Conservation (phyloP, 2,329 filamentous ascomycete species). For the Ceratocystis albifundus region DNA sequence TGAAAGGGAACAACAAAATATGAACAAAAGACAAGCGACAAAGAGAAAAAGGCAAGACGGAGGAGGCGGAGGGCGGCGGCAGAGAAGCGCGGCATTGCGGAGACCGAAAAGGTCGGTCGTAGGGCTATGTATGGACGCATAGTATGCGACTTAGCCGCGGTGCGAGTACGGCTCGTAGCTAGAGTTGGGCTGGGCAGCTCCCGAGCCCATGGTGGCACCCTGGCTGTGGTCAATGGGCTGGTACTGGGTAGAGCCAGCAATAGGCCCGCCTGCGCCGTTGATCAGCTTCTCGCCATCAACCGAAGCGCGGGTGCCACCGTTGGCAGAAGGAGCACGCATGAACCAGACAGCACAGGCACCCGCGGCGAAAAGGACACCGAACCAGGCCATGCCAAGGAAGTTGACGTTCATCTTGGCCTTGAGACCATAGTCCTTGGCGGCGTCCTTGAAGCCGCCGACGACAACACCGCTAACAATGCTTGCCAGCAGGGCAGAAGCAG, state of each 20-base stretch:
- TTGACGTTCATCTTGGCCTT: constrained; percentile 51
- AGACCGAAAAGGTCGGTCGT: too few species aligned
- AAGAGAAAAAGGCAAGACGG: not conserved
- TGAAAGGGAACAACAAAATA: not conserved
- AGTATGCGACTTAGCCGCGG: constrained; percentile 34
- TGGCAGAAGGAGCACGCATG: constrained; percentile 47
- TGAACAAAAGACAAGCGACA: constrained; percentile 9
- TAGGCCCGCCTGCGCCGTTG: constrained; percentile 24
- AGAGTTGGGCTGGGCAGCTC: constrained; percentile 36
- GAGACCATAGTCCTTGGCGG: constrained; percentile 61
- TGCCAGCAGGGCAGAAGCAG: constrained; percentile 58
- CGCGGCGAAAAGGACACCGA: constrained; percentile 65
- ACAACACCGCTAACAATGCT: constrained; percentile 64
- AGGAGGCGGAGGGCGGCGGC: not conserved
- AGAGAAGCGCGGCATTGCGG: not conserved
- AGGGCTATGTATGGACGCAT: too few species aligned
- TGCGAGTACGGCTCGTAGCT: constrained; percentile 55
- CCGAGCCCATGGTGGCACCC: constrained; percentile 27
- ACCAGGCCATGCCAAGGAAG: constrained; percentile 65
- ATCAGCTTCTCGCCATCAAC: constrained; percentile 31
- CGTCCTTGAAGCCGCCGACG: constrained; percentile 53
- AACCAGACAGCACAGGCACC: constrained; percentile 80
- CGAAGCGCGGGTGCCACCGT: constrained; percentile 38
- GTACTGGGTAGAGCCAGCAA: constrained; percentile 29
- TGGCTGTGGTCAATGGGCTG: constrained; percentile 32